phyloP scores from a whole-genome alignment of 2,329 filamentous ascomycete genomes.

The Fusarium poae region DNA sequence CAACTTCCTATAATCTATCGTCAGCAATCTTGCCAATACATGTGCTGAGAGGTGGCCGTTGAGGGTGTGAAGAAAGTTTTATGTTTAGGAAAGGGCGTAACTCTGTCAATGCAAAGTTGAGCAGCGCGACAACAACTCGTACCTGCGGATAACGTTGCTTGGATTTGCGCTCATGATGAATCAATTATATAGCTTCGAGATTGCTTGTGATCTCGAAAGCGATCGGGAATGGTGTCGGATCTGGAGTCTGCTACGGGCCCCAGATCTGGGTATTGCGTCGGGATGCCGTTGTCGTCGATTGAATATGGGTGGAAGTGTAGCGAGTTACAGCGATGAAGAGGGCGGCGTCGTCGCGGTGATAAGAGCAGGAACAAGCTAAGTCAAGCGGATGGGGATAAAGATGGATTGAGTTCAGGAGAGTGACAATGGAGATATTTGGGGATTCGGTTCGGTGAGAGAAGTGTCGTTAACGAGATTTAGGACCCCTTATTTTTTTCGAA shows the following conservation, averaged over 20 bases:
- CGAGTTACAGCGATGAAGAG: conserved; percentile 29
- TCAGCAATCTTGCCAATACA: conserved; percentile 25
- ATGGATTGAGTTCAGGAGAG: conserved; percentile 17
- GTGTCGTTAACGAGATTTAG: conserved; percentile 37
- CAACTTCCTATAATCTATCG: conserved; percentile 76
- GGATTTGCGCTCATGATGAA: conserved; percentile 60
- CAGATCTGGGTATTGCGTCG: conserved; percentile 38
- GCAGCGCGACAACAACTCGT: conserved; percentile 52
- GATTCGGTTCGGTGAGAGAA: conserved; percentile 21
- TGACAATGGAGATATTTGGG: conserved; percentile 10
- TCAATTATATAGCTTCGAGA: conserved; percentile 31
- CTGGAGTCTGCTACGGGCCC: conserved; percentile 40
- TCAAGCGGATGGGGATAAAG: conserved; percentile 6
- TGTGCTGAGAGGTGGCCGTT: conserved; percentile 1
- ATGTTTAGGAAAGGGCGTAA: neutral
- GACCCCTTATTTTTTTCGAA: conserved; percentile 44
- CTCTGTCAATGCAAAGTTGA: neutral
- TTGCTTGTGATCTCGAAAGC: conserved; percentile 25
- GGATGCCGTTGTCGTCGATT: conserved; percentile 36
- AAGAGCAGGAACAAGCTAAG: conserved; percentile 24
- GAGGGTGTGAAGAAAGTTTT: conserved; percentile 2
- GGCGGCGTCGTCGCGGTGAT: conserved; percentile 37
- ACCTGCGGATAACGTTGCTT: conserved; percentile 76
- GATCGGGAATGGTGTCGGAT: conserved; percentile 30
- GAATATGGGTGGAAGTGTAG: conserved; percentile 18